These are phyloP conservation scores for Hymenoscyphus fraxineus DNA, from an alignment of 2,329 filamentous ascomycete species.

Conservation along the genomic window DNA sequence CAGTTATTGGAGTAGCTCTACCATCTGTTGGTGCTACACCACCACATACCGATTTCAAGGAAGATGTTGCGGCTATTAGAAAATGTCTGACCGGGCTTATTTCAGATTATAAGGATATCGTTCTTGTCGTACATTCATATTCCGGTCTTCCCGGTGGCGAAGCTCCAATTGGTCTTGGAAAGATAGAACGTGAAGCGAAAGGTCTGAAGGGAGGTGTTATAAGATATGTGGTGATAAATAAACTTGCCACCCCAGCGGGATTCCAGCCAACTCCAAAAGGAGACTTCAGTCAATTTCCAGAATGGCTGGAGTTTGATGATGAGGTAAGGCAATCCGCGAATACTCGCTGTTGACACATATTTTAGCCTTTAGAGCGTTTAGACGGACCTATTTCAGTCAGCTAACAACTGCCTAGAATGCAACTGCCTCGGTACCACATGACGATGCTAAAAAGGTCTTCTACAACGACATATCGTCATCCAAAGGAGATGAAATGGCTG, in stretches of 20 bases:
- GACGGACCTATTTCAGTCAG: not conserved
- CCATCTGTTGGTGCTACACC: slow-evolving; percentile 33
- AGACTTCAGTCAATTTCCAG: slow-evolving; percentile 35
- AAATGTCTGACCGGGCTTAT: slow-evolving; percentile 32
- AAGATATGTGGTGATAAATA: slow-evolving; percentile 39
- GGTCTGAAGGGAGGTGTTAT: slow-evolving; percentile 39
- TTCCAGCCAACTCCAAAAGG: slow-evolving; percentile 10
- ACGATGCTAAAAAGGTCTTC: slow-evolving; percentile 38
- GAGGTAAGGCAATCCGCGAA: slow-evolving; percentile 32
- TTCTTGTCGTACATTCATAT: slow-evolving; percentile 40
- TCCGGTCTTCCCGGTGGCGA: slow-evolving; percentile 35
- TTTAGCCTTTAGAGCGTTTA: not conserved
- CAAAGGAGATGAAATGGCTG: slow-evolving; percentile 37
- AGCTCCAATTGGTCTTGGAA: slow-evolving; percentile 35
- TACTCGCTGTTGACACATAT: not conserved
- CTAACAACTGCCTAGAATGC: slow-evolving; percentile 20
- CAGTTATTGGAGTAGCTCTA: slow-evolving; percentile 31
- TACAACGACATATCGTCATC: slow-evolving; percentile 40
- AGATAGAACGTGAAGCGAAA: slow-evolving; percentile 33
- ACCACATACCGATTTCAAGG: slow-evolving; percentile 32
- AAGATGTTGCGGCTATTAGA: slow-evolving; percentile 36
- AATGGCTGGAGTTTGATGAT: slow-evolving; percentile 36
- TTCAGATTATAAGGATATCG: slow-evolving; percentile 34
- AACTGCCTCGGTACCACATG: slow-evolving; percentile 31
- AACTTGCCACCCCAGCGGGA: slow-evolving; percentile 29